Evolutionary conservation across 1,139 yeast species (phyloP).

Genomic region (Saccharomyces hybrid): DNA sequence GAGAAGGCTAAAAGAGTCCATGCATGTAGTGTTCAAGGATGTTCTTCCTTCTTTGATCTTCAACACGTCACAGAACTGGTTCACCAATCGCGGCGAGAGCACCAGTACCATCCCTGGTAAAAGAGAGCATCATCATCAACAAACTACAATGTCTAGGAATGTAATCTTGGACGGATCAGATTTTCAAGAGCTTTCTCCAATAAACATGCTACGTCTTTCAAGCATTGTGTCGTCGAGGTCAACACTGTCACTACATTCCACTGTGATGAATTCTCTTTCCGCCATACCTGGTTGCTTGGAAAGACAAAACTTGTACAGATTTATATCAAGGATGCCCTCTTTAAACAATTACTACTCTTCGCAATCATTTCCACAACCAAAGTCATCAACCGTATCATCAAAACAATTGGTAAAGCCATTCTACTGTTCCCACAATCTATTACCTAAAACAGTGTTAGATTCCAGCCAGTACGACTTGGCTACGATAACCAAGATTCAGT

Average conservation of each 20-base stretch:
- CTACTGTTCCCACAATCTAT: slow-evolving; percentile 14
- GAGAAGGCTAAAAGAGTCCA: slow-evolving; percentile 28
- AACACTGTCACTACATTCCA: slow-evolving; percentile 61
- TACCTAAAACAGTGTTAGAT: slow-evolving; percentile 23
- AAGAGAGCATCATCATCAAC: slow-evolving; percentile 1
- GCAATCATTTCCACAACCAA: not conserved
- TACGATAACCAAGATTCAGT: slow-evolving; percentile 26
- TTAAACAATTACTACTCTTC: slow-evolving; percentile 22
- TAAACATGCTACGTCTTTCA: slow-evolving; percentile 62
- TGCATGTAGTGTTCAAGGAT: slow-evolving; percentile 30
- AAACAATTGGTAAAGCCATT: not conserved
- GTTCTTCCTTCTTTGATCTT: slow-evolving; percentile 30
- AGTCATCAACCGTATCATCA: not conserved
- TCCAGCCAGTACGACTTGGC: slow-evolving; percentile 19
- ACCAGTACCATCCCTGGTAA: not conserved
- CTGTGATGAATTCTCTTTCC: slow-evolving; percentile 34
- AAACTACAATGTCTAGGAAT: slow-evolving; percentile 7
- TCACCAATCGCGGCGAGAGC: slow-evolving; percentile 12
- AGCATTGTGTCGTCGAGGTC: slow-evolving; percentile 72
- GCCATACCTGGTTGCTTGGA: slow-evolving; percentile 33
- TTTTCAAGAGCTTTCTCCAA: slow-evolving; percentile 46
- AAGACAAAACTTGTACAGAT: slow-evolving; percentile 33
- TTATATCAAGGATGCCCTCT: slow-evolving; percentile 31
- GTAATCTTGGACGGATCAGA: slow-evolving; percentile 24
- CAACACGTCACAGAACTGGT: slow-evolving; percentile 31